phyloP scores from a whole-genome alignment of 2,329 filamentous ascomycete genomes.

The Aureobasidium mangrovei region DNA sequence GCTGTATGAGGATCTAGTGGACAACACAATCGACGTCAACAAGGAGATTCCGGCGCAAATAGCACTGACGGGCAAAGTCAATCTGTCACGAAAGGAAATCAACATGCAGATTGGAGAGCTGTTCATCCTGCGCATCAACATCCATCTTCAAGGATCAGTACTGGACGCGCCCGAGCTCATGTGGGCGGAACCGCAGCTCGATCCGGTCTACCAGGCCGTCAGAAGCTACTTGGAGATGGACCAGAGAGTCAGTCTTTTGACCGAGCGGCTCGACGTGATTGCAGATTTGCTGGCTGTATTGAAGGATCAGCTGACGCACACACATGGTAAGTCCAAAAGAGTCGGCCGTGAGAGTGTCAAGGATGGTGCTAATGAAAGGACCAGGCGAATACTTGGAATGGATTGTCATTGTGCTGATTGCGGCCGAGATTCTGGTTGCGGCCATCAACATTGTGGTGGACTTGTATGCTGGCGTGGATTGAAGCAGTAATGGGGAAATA shows the following conservation, averaged over 20 bases:
- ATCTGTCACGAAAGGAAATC: slow-evolving; percentile 78
- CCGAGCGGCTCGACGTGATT: slow-evolving; percentile 85
- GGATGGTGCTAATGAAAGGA: slow-evolving; percentile 48
- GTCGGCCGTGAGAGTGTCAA: slow-evolving; percentile 61
- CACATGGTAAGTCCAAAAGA: slow-evolving; percentile 62
- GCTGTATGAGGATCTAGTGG: slow-evolving; percentile 89
- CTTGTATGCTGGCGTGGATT: slow-evolving; percentile 55
- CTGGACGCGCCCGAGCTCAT: slow-evolving; percentile 95
- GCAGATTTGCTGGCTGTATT: slow-evolving; percentile 85
- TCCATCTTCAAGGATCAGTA: slow-evolving; percentile 93
- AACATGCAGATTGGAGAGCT: slow-evolving; percentile 99
- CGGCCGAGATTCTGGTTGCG: slow-evolving; percentile 78
- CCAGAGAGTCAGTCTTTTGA: slow-evolving; percentile 80
- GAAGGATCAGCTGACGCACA: slow-evolving; percentile 91
- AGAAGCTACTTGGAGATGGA: slow-evolving; percentile 97
- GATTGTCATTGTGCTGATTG: slow-evolving; percentile 85
- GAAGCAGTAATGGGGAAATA: neutral
- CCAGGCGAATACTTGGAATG: slow-evolving; percentile 42
- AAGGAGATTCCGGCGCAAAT: slow-evolving; percentile 92
- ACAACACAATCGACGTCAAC: slow-evolving; percentile 85
- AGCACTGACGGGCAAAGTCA: slow-evolving; percentile 83
- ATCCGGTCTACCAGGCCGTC: slow-evolving; percentile 93
- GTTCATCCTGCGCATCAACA: slow-evolving; percentile 95
- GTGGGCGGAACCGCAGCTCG: slow-evolving; percentile 95
- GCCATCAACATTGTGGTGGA: slow-evolving; percentile 94